Evolutionary conservation across 169 alveolate species (phyloP), one percentile per base, ranked within the genome.

Genomic region (Amoebophrya sp.): DNA sequence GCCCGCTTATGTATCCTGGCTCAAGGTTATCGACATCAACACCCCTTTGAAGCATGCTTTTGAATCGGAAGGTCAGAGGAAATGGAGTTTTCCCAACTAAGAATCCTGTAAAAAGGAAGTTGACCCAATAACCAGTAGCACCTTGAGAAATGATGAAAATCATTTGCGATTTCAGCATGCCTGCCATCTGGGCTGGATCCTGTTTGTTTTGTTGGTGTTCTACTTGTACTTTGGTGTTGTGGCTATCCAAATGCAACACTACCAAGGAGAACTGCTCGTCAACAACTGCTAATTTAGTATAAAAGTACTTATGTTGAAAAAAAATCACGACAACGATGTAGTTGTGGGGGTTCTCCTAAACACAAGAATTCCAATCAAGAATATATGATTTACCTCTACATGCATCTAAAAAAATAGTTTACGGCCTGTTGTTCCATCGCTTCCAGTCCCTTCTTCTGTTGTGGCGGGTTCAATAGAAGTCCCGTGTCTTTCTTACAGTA

Each of bases 41-140:
- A 55, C 97, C 97, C 90, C 96, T 93, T 83, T 96, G 97, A 40
- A 96, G 95, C 95, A 96, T 95, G 47, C 95, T 93, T 89, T 95
- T 96, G 94, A 95, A 95, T 41, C 94, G 93, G 94, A 93, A 96
- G 33, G 97, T 93, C 41, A 95, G 92, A 38, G 97, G 96, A 89
- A 95, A 93, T 33, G 97, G 97, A 90, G 94, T 92, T 77, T 95
- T 65, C 93, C 96, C 96, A n/a, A 96, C 96, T 65, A 94, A 78
- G 54, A 95, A 95, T 53, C 96, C 97, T 14, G 97, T 94, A 92
- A 95, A 96, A 40, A 96, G 93, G 47, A 93, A 92, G 89, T 94
- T 95, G 89, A 96, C 94, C 89, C 94, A 92, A 92, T 93, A 96
- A 23, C 96, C 97, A 93, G 95, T 94, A 24, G 97, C 97, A n/a